phyloP scores from a whole-genome alignment of 495 filamentous ascomycete genomes.

The Acidomyces sp. region DNA sequence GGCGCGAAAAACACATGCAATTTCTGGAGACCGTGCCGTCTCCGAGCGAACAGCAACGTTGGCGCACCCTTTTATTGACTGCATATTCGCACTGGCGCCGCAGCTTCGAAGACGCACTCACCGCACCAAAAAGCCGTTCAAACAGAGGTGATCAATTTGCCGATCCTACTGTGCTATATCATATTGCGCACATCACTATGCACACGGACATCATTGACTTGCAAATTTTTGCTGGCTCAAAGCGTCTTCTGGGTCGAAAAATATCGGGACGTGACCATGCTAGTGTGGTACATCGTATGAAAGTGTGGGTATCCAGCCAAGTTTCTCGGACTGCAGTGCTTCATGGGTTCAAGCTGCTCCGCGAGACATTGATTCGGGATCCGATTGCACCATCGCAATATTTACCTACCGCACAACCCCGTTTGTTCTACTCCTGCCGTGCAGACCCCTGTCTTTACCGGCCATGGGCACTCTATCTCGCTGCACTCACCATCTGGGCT shows the following conservation, averaged over 20 bases:
- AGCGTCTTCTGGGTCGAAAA: conserved; percentile 3
- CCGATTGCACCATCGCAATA: not conserved
- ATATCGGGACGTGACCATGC: conserved; percentile 1
- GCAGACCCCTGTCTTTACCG: not conserved
- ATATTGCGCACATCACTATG: conserved; percentile 4
- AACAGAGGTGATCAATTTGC: not conserved
- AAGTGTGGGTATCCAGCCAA: not conserved
- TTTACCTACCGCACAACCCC: not conserved
- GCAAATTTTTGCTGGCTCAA: conserved; percentile 3
- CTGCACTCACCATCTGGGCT: conserved; percentile 7
- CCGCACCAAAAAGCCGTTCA: not conserved
- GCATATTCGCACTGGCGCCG: conserved; percentile 1
- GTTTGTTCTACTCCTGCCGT: not conserved
- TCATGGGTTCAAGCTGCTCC: conserved; percentile 4
- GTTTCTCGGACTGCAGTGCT: not conserved
- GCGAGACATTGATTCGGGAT: not conserved
- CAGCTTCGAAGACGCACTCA: conserved; percentile 1
- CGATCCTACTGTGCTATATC: conserved; percentile 1
- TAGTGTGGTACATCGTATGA: conserved; percentile 1
- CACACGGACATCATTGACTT: conserved; percentile 7
- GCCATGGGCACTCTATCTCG: conserved; percentile 6
- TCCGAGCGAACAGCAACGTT: conserved; percentile 2
- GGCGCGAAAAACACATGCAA: conserved; percentile 9
- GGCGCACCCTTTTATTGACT: not conserved
- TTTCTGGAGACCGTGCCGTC: conserved; percentile 5